Percentiles rank a stretch among this genome's conserved stretches.
phyloP scores from a whole-genome alignment of 228 moss, liverwort and hornwort genomes.

The Sphagnum fallax region DNA sequence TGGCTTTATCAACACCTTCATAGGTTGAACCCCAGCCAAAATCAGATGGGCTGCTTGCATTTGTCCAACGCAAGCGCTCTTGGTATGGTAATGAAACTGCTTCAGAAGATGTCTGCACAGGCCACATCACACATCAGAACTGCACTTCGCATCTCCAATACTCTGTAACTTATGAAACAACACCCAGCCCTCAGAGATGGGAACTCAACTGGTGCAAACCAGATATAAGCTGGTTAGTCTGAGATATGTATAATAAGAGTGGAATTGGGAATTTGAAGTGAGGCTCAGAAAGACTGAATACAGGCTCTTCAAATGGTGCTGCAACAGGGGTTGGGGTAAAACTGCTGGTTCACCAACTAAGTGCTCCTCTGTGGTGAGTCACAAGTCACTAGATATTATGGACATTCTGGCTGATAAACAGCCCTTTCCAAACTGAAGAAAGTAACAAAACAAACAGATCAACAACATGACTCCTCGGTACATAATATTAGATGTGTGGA shows the following conservation, averaged over 20 bases:
- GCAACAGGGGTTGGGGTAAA: constrained; percentile 20
- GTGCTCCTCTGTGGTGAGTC: constrained; percentile 19
- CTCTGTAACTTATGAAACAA: constrained; percentile 52
- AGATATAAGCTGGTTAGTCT: constrained; percentile 35
- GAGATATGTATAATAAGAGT: constrained; percentile 42
- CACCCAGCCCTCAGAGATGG: constrained; percentile 31
- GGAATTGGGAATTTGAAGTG: constrained; percentile 23
- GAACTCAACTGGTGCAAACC: constrained; percentile 28
- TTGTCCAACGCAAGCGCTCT: constrained; percentile 54
- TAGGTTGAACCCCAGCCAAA: constrained; percentile 42
- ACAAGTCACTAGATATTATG: constrained; percentile 15
- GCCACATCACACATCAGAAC: constrained; percentile 61
- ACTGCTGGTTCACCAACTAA: constrained; percentile 6
- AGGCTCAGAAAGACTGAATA: constrained; percentile 28
- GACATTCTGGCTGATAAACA: constrained; percentile 25
- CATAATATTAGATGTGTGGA: no score
- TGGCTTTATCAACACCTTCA: constrained; percentile 30
- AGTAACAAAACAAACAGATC: no score
- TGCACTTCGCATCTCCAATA: constrained; percentile 55
- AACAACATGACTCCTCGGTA: no score
- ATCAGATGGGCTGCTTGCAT: constrained; percentile 51
- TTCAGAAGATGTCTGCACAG: constrained; percentile 52
- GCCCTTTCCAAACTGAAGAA: constrained; percentile 14
- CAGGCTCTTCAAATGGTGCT: constrained; percentile 7
- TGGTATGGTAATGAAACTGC: constrained; percentile 45